A percentile compares a stretch with the other conserved stretches of the same genome.
Conservation (phyloP, 2,329 filamentous ascomycete species). For the Daldinia sp. region DNA sequence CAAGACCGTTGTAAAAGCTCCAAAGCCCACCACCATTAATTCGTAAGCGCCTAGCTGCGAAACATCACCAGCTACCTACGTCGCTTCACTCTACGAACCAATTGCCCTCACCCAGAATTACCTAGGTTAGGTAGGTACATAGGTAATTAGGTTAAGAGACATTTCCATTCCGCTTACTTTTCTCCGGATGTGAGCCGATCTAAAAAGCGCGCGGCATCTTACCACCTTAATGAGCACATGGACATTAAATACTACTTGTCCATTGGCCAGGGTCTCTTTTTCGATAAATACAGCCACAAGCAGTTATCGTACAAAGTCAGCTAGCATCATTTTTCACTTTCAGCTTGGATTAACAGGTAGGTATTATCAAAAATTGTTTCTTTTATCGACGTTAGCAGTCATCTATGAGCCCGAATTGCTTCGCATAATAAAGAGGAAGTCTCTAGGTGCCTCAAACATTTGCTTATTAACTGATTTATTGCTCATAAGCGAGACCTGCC, state of each 20-base stretch:
- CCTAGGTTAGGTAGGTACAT: too few relatives aligned
- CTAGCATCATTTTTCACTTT: neutral
- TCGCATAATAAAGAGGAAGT: neutral
- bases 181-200: neutral
- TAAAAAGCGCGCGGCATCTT: constrained; percentile 39
- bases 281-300: constrained; percentile 1
- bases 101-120: constrained; percentile 9
- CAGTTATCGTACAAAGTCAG: constrained; percentile 1
- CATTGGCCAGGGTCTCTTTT: constrained; percentile 25
- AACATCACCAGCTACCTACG: constrained; percentile 15
- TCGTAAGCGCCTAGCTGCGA: constrained; percentile 36
- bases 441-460: neutral
- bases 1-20: constrained; percentile 6
- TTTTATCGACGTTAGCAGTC: constrained; percentile 1
- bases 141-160: too few relatives aligned
- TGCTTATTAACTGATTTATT: constrained; percentile 14
- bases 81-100: constrained; percentile 18
- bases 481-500: constrained; percentile 13
- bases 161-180: constrained; percentile 6
- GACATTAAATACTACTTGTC: constrained; percentile 10
- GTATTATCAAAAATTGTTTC: constrained; percentile 3
- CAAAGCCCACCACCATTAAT: constrained; percentile 14
- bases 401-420: neutral
- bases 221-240: constrained; percentile 15
- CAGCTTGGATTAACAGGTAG: neutral